Conservation (phyloP, 2,329 filamentous ascomycete species). For the Cytospora piceae region DNA sequence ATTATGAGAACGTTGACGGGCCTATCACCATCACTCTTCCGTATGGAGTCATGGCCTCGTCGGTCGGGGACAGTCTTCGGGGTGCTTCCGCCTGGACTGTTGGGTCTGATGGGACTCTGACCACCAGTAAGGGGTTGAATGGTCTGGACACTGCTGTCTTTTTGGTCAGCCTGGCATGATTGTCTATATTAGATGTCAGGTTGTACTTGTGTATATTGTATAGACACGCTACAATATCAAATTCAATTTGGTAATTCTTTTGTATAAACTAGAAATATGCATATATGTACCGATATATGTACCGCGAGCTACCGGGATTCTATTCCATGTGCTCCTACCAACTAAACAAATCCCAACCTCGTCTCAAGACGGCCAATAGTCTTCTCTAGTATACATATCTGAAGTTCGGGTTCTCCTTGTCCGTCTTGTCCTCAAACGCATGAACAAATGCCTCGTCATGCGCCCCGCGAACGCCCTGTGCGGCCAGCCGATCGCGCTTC, state of each 20-base stretch:
- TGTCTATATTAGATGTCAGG: too few species aligned
- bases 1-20: conserved; percentile 23
- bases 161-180: conserved; percentile 15
- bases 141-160: conserved; percentile 17
- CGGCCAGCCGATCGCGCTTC: conserved; percentile 55
- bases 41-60: conserved; percentile 7
- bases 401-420: conserved; percentile 64
- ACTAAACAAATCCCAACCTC: background rate
- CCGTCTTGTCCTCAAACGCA: conserved; percentile 67
- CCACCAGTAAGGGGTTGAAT: conserved; percentile 1
- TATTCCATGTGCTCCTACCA: background rate
- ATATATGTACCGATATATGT: too few species aligned
- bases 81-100: conserved; percentile 26
- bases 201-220: too few species aligned
- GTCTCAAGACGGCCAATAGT: background rate
- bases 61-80: conserved; percentile 25
- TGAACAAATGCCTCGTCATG: conserved; percentile 49
- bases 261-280: background rate
- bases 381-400: conserved; percentile 54
- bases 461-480: conserved; percentile 45
- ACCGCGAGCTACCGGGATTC: background rate
- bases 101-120: conserved; percentile 19
- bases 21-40: conserved; percentile 25
- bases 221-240: background rate
- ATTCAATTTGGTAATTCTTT: background rate